These are phyloP conservation scores for Ceriops zippeliana DNA, from an alignment of 345 rosid species.

Conservation along the genomic window DNA sequence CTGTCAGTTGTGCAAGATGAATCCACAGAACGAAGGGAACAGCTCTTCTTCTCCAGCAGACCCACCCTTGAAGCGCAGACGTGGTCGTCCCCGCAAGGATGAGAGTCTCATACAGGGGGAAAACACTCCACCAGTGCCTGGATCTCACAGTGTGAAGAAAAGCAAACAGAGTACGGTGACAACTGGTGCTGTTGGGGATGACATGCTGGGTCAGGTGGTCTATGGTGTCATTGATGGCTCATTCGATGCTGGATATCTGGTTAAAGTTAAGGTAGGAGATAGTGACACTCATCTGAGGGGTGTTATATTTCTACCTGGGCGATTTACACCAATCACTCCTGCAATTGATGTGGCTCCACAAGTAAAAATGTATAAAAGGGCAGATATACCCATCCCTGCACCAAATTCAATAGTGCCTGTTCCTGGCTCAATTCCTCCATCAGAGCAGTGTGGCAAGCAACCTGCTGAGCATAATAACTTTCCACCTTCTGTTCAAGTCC, in stretches of 20 bases:
- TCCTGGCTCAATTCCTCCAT: conserved; percentile 17
- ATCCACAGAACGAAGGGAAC: conserved; percentile 27
- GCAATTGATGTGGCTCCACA: conserved; percentile 66
- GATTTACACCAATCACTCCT: conserved; percentile 42
- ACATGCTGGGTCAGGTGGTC: conserved; percentile 51
- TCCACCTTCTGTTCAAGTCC: conserved; percentile 23
- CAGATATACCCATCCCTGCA: conserved; percentile 41
- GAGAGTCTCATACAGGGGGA: conserved; percentile 31
- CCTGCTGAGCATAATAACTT: conserved; percentile 24
- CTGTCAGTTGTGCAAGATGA: conserved; percentile 29
- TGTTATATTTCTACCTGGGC: conserved; percentile 46
- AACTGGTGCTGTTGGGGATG: conserved; percentile 17
- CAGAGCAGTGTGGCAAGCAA: conserved; percentile 29
- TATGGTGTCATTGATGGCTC: conserved; percentile 61
- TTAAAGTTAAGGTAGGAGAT: conserved; percentile 53
- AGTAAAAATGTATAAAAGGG: conserved; percentile 46
- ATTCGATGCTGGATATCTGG: conserved; percentile 62
- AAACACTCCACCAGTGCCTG: conserved; percentile 20
- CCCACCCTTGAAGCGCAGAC: conserved; percentile 43
- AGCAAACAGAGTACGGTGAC: conserved; percentile 22
- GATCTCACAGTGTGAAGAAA: conserved; percentile 23
- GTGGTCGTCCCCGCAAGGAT: conserved; percentile 61
- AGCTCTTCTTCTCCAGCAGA: conserved; percentile 35
- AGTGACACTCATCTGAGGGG: conserved; percentile 52
- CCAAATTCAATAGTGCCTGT: conserved; percentile 18